phyloP scores from a whole-genome alignment of 495 filamentous ascomycete genomes.

The Annulohypoxylon stygium region DNA sequence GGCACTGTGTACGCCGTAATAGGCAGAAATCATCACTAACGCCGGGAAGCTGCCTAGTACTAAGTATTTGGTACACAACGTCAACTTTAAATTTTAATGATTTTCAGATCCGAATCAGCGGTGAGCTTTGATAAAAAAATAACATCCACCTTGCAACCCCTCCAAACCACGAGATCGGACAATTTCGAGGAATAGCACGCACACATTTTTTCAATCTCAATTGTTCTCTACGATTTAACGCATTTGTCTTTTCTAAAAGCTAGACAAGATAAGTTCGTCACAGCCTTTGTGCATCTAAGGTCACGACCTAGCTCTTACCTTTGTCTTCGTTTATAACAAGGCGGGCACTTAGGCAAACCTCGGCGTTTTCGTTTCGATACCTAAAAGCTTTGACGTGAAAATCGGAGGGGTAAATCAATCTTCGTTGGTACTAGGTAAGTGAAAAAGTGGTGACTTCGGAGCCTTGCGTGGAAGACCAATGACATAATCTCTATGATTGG shows the following conservation, averaged over 20 bases:
- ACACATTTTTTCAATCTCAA: background rate
- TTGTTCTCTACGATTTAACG: background rate
- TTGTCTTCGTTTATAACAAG: conserved; percentile 18
- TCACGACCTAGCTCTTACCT: conserved; percentile 2
- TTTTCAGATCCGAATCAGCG: conserved; percentile 40
- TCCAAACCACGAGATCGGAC: conserved; percentile 16
- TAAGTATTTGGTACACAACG: conserved; percentile 2
- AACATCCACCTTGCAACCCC: conserved; percentile 1
- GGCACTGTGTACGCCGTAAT: background rate
- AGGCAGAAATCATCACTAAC: conserved; percentile 20
- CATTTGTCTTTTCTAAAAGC: background rate
- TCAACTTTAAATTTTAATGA: conserved; percentile 12
- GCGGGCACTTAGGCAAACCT: conserved; percentile 29
- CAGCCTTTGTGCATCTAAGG: conserved; percentile 15
- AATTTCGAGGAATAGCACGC: conserved; percentile 1
- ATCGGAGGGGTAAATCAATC: conserved; percentile 40
- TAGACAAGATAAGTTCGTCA: background rate
- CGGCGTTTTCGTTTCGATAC: conserved; percentile 16
- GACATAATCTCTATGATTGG: conserved; percentile 37
- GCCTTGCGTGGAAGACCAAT: conserved; percentile 38
- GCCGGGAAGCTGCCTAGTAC: background rate
- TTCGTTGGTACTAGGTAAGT: conserved; percentile 23
- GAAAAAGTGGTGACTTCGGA: conserved; percentile 17
- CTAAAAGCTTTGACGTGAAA: conserved; percentile 33
- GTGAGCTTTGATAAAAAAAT: conserved; percentile 35